phyloP scores from a whole-genome alignment of 495 filamentous ascomycete species.

The Lichina pygmaea region DNA sequence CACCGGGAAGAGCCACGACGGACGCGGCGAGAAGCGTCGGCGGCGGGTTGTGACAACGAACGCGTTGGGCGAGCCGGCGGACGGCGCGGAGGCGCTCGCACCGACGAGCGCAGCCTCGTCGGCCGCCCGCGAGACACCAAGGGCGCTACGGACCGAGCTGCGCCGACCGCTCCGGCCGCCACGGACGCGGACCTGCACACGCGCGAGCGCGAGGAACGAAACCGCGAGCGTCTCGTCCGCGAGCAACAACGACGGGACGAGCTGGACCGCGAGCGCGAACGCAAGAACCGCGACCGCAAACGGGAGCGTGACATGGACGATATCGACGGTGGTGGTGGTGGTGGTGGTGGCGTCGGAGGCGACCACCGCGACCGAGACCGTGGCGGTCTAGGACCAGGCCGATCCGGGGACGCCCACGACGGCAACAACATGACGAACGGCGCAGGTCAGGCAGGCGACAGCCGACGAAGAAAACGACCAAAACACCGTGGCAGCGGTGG shows the following conservation, averaged over 20 bases:
- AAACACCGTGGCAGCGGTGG: not conserved
- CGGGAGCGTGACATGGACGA: constrained; percentile 2
- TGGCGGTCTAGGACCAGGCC: too few relatives aligned
- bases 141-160: not conserved
- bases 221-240: constrained; percentile 48
- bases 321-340: not conserved
- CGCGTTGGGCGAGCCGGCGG: too few relatives aligned
- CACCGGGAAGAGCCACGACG: not conserved
- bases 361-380: not conserved
- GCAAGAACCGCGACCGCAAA: constrained; percentile 1
- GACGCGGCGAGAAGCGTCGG: not conserved
- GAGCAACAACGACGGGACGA: constrained; percentile 40
- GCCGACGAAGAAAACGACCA: not conserved
- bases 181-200: constrained; percentile 33
- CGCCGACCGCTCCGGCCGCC: not conserved
- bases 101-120: too few relatives aligned
- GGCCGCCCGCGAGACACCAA: too few relatives aligned
- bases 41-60: not conserved
- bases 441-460: too few relatives aligned
- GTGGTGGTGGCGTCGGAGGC: not conserved
- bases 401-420: not conserved
- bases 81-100: too few relatives aligned
- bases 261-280: constrained; percentile 2
- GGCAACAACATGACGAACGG: not conserved
- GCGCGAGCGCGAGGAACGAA: constrained; percentile 46